Conservation (phyloP, 192 early-diverging fungal species). For the Linnemannia zychae region DNA sequence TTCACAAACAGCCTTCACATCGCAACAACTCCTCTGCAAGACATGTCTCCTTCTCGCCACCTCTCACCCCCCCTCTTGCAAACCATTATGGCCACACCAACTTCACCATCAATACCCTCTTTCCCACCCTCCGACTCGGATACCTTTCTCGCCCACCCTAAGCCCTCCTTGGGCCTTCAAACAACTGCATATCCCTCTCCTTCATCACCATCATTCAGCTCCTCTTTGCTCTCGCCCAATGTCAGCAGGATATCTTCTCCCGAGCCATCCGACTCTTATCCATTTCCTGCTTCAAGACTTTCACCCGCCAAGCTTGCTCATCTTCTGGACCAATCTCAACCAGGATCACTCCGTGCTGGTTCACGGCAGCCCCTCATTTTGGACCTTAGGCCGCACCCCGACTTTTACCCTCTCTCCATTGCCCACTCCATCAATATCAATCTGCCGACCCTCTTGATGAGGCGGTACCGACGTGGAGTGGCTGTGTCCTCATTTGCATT, state of each 20-base stretch:
- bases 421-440: slow-evolving; percentile 65
- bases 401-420: slow-evolving; percentile 56
- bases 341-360: slow-evolving; percentile 24
- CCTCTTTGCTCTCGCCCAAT: slow-evolving; percentile 1
- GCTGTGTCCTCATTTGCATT: slow-evolving; percentile 64
- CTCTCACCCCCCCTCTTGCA: slow-evolving; percentile 26
- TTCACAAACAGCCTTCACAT: neutral
- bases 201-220: slow-evolving; percentile 1
- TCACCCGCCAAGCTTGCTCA: slow-evolving; percentile 30
- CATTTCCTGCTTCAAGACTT: slow-evolving; percentile 28
- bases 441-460: slow-evolving; percentile 64
- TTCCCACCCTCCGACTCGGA: slow-evolving; percentile 4
- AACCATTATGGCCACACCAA: slow-evolving; percentile 41
- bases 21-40: slow-evolving; percentile 1
- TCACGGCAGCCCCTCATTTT: slow-evolving; percentile 52
- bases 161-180: neutral
- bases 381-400: slow-evolving; percentile 60
- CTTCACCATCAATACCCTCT: slow-evolving; percentile 20
- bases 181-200: slow-evolving; percentile 5
- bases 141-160: slow-evolving; percentile 8
- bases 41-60: slow-evolving; percentile 16
- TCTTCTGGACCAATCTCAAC: slow-evolving; percentile 18
- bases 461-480: slow-evolving; percentile 61
- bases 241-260: slow-evolving; percentile 18
- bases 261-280: slow-evolving; percentile 4